Conservation (phyloP, 2,329 filamentous ascomycete genomes). For the Sphaerostilbella broomeana region DNA sequence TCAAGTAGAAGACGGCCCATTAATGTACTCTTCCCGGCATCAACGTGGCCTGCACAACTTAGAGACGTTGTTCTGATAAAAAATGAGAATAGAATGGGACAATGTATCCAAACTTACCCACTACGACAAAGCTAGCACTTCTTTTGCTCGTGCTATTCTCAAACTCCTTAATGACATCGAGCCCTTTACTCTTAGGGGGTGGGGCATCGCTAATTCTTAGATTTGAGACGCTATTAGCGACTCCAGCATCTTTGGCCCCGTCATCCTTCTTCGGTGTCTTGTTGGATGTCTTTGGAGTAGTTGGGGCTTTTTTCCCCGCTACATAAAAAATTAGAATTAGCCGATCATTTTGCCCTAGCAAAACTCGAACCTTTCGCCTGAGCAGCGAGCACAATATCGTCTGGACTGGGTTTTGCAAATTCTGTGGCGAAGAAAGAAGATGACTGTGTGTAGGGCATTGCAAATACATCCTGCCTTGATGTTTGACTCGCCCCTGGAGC, state of each 20-base stretch:
- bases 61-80: background rate
- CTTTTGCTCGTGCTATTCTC: conserved; percentile 70
- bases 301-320: conserved; percentile 48
- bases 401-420: conserved; percentile 82
- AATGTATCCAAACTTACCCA: conserved; percentile 52
- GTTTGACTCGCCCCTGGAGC: conserved; percentile 23
- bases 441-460: conserved; percentile 45
- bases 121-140: conserved; percentile 84
- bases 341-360: conserved; percentile 42
- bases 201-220: conserved; percentile 46
- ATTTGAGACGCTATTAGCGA: conserved; percentile 25
- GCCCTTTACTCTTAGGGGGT: conserved; percentile 64
- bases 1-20: conserved; percentile 94
- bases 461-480: conserved; percentile 28
- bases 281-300: conserved; percentile 21
- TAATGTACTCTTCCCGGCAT: conserved; percentile 94
- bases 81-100: background rate
- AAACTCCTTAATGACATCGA: conserved; percentile 79
- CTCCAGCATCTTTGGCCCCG: conserved; percentile 19
- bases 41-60: conserved; percentile 68
- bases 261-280: conserved; percentile 34
- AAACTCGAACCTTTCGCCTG: conserved; percentile 80
- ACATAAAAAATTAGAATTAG: conserved; percentile 45
- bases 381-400: conserved; percentile 80
- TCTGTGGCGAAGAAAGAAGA: conserved; percentile 48